Conservation (phyloP, 2,329 filamentous ascomycete species). For the Paraphoma sp. region DNA sequence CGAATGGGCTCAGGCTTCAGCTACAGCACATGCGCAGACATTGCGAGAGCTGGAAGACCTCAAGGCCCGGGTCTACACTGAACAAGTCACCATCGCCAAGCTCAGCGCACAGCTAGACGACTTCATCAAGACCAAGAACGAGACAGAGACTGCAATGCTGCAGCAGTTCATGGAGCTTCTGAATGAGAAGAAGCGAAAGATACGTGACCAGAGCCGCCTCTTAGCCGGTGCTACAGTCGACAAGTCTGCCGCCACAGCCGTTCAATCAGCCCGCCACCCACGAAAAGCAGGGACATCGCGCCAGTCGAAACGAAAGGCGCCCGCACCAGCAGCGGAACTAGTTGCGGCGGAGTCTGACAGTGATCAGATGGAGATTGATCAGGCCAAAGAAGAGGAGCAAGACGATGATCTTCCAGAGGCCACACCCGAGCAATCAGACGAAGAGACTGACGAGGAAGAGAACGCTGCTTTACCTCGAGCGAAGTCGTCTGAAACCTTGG, state of each 20-base stretch:
- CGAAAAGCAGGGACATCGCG: conserved; percentile 44
- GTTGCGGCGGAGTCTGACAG: conserved; percentile 33
- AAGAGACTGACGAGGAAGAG: conserved; percentile 45
- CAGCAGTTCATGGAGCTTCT: conserved; percentile 74
- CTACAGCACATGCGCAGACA: conserved; percentile 56
- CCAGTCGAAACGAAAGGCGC: conserved; percentile 44
- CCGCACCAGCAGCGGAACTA: conserved; percentile 26
- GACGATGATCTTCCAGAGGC: conserved; percentile 27
- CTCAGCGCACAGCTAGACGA: conserved; percentile 71
- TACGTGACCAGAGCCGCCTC: conserved; percentile 73
- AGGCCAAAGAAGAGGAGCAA: conserved; percentile 34
- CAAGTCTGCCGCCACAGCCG: conserved; percentile 26
- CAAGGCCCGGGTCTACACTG: conserved; percentile 52
- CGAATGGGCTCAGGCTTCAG: conserved; percentile 71
- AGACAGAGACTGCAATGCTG: conserved; percentile 70
- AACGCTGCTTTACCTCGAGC: conserved; percentile 13
- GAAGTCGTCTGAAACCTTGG: conserved; percentile 24
- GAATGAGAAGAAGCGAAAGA: conserved; percentile 82
- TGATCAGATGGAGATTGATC: conserved; percentile 43
- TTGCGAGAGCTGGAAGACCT: conserved; percentile 54
- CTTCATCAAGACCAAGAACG: conserved; percentile 69
- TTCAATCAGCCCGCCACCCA: conserved; percentile 32
- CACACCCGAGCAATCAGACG: conserved; percentile 46
- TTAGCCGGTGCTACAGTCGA: conserved; percentile 61
- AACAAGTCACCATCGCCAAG: conserved; percentile 64